Conservation (phyloP, 768 basidiomycete species). For the Lentinula raphanica region DNA sequence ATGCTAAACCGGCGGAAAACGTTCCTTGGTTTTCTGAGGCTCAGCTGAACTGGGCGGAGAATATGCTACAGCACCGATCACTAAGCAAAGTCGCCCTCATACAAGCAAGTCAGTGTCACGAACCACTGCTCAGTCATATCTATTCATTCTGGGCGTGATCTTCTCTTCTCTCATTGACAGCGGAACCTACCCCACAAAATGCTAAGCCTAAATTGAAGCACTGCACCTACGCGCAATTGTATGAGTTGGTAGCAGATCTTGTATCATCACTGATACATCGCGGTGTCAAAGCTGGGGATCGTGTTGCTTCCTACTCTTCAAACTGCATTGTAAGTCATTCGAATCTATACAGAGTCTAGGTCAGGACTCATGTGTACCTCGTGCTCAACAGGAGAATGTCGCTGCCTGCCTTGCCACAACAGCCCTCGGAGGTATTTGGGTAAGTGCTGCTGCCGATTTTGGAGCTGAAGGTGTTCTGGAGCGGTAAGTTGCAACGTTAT, state of each 20-base stretch:
- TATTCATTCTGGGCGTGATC: constrained; percentile 11
- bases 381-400: constrained; percentile 53
- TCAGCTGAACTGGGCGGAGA: constrained; percentile 75
- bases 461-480: constrained; percentile 75
- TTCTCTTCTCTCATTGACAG: constrained; percentile 26
- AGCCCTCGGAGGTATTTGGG: constrained; percentile 78
- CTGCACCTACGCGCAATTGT: constrained; percentile 54
- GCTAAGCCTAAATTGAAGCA: constrained; percentile 39
- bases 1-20: constrained; percentile 51
- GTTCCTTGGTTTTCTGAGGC: constrained; percentile 70
- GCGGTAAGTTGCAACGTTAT: constrained; percentile 35
- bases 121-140: constrained; percentile 16
- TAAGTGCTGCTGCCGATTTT: constrained; percentile 78
- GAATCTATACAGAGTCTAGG: neutral
- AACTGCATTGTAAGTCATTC: constrained; percentile 61
- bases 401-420: constrained; percentile 62
- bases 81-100: constrained; percentile 58
- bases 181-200: constrained; percentile 53
- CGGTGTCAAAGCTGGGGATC: constrained; percentile 59
- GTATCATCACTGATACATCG: constrained; percentile 51
- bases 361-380: constrained; percentile 9
- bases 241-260: constrained; percentile 48
- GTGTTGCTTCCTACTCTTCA: constrained; percentile 72
- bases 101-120: constrained; percentile 53
- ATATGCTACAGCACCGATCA: constrained; percentile 61